phyloP scores from a whole-genome alignment of 2,329 filamentous ascomycete species.

The Aspergillus sp. region DNA sequence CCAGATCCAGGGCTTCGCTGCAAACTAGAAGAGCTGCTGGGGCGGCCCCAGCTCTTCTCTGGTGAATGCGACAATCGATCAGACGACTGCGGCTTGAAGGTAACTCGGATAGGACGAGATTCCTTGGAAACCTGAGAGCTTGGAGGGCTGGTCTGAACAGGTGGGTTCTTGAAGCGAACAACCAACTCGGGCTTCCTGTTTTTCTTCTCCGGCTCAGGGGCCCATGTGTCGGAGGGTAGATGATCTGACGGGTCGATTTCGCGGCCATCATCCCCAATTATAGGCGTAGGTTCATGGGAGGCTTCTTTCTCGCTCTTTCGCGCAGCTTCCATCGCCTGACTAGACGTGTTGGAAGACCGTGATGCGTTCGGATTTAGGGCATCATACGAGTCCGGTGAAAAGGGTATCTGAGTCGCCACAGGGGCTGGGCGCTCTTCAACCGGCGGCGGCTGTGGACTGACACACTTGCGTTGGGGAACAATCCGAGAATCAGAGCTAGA shows the following conservation, averaged over 20 bases:
- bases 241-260: constrained; percentile 60
- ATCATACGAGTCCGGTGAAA: constrained; percentile 55
- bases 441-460: constrained; percentile 48
- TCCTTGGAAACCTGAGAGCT: constrained; percentile 8
- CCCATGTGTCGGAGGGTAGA: constrained; percentile 57
- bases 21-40: neutral
- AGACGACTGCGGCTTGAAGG: constrained; percentile 18
- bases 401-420: constrained; percentile 38
- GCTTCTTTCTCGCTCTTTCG: constrained; percentile 31
- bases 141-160: constrained; percentile 19
- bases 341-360: constrained; percentile 26
- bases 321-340: constrained; percentile 32
- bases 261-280: constrained; percentile 56
- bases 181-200: constrained; percentile 41
- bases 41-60: constrained; percentile 4
- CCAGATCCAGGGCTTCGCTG: neutral
- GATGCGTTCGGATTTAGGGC: constrained; percentile 46
- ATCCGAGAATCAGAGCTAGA: constrained; percentile 28
- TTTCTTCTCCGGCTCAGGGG: constrained; percentile 57
- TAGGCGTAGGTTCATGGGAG: constrained; percentile 45
- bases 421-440: constrained; percentile 34
- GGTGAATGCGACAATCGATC: constrained; percentile 21
- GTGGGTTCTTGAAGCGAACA: constrained; percentile 38
- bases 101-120: neutral
- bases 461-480: constrained; percentile 49